Percentiles rank a stretch among this genome's conserved stretches.
These are phyloP conservation scores for Myrica gale DNA, from an alignment of 306 rosid species.

Conservation along the genomic window DNA sequence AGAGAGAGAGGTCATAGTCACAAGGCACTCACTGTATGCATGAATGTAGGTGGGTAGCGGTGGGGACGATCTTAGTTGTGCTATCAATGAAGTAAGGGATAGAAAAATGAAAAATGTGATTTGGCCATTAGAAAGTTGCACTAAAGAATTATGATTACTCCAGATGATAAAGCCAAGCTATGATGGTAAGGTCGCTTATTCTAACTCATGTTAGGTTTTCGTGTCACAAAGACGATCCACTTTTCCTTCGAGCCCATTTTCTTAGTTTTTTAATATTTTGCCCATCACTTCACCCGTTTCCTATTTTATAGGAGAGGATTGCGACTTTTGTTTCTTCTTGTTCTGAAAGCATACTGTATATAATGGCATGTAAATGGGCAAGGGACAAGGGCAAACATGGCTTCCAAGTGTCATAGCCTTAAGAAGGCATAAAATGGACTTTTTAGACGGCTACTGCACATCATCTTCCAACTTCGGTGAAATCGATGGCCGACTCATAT, in stretches of 20 bases:
- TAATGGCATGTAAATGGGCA: neutral
- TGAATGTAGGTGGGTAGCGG: too few species aligned
- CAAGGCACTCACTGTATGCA: too few species aligned
- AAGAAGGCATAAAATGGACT: neutral
- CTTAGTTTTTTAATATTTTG: neutral
- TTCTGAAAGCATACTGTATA: neutral
- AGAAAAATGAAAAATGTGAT: neutral
- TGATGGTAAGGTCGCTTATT: neutral
- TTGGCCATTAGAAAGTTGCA: neutral
- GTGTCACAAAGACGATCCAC: neutral
- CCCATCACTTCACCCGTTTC: neutral
- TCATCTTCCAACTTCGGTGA: neutral
- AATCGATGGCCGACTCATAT: neutral
- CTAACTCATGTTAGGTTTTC: neutral
- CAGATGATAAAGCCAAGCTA: neutral
- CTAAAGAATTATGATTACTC: neutral
- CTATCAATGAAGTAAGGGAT: neutral
- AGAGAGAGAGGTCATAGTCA: too few species aligned
- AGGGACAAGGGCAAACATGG: neutral
- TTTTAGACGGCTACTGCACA: neutral
- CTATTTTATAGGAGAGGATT: neutral
- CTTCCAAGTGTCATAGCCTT: neutral
- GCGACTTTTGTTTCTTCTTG: neutral
- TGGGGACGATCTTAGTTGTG: neutral
- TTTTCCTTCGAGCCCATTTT: neutral